Base-by-base conservation (phyloP, 1,284 basidiomycete species). In the Hemileia vastatrix region DNA sequence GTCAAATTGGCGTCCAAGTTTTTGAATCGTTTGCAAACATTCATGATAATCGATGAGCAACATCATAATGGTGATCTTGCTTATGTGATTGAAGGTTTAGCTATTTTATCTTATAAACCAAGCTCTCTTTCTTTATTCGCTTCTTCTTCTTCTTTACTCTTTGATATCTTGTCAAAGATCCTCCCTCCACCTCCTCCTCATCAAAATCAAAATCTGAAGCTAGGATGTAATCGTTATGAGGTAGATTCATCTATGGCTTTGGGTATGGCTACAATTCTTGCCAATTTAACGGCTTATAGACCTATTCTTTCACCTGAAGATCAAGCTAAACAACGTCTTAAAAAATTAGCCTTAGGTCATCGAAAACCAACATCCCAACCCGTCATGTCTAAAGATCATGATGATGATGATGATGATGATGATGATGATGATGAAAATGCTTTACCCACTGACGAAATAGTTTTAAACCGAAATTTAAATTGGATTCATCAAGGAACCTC, bases 241-340 rank as follows among this genome's bases (percentile, higher is more conserved):
- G 24, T 33, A 4, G 50, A 60, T 27, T 53, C 51, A 1, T 60
- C 50, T 6, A 45, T 53, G 11, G 50, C 51, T 27, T 95, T 86
- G 68, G 90, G 90, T 4, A 76, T 90, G 40, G 80, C 86, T 27
- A 80, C 84, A 51, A 84, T 92, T 62, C 81, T 89, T 51, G 77
- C 80, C 59, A 90, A 93, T 72, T 75, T 94, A 36, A 84, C 83
- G 48, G 77, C 81, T 6, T 87, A 87, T 71, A 83, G 81, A 54
- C 84, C 85, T 6, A 81, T 80, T 8, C 77, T 90, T 18, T 85
- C 82, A 1, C 83, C 86, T 56, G 88, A 93, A 72, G 85, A 93
- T 68, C 76, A 47, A 67, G 73, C 31, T 67, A 67, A 52, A 64
- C 68, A 31, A 58, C 67, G 54, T 69, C 51, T 54, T n/a, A 63